Conservation (phyloP, 2,329 filamentous ascomycete genomes). For the Ophiostoma ulmi region DNA sequence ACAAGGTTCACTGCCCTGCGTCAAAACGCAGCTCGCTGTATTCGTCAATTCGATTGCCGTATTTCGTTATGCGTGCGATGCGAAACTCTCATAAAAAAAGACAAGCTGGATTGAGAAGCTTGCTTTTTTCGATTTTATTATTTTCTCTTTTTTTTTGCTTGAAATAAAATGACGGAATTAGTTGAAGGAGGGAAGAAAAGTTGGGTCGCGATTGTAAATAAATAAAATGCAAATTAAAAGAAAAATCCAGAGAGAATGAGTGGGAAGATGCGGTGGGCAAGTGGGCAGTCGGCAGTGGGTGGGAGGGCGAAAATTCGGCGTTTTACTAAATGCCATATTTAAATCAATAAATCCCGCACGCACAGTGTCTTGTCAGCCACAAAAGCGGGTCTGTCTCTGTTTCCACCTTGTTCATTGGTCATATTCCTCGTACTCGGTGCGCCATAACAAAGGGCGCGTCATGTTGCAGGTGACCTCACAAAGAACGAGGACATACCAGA, state of each 20-base stretch:
- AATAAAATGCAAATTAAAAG: constrained; percentile 15
- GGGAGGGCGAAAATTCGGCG: not conserved
- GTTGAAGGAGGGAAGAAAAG: constrained; percentile 10
- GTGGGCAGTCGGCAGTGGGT: not conserved
- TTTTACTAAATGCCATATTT: constrained; percentile 1
- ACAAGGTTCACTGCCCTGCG: constrained; percentile 3
- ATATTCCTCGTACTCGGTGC: not conserved
- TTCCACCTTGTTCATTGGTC: not conserved
- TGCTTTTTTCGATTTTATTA: constrained; percentile 24
- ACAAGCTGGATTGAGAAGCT: constrained; percentile 5
- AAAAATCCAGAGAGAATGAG: not conserved
- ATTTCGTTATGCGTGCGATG: not conserved
- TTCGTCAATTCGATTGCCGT: constrained; percentile 4
- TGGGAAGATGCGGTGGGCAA: not conserved
- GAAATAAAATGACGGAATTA: constrained; percentile 23
- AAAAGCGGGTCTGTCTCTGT: not conserved
- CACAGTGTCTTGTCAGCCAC: constrained; percentile 10
- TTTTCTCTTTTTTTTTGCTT: constrained; percentile 25
- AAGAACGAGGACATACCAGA: not conserved
- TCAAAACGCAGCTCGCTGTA: constrained; percentile 3
- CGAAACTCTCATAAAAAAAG: not conserved
- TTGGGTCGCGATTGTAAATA: constrained; percentile 17
- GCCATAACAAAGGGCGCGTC: not conserved
- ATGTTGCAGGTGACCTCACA: not conserved
- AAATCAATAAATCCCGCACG: constrained; percentile 2